A percentile compares a stretch with the other conserved stretches of the same genome.
Conservation (phyloP, 2,329 filamentous ascomycete genomes). For the Calycina marina region DNA sequence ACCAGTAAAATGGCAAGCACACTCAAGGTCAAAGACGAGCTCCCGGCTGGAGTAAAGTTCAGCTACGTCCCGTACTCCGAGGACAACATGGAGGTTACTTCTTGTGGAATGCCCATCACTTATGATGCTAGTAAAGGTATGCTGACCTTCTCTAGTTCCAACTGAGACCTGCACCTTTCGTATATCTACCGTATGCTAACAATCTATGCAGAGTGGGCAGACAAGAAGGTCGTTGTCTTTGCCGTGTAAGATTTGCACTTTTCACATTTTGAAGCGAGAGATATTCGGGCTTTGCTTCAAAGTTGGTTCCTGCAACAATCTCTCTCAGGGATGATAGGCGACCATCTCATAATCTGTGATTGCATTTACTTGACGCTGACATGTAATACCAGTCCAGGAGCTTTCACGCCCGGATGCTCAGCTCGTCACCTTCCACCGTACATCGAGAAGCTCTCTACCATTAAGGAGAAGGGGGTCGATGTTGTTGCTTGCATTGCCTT, state of each 20-base stretch:
- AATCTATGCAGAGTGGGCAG: conserved; percentile 36
- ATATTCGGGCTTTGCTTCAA: no score
- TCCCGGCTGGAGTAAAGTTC: conserved; percentile 72
- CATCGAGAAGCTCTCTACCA: conserved; percentile 42
- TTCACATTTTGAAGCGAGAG: no score
- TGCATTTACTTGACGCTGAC: no score
- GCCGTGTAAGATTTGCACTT: no score
- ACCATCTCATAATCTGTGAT: no score
- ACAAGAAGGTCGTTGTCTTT: conserved; percentile 60
- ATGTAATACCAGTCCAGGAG: no score
- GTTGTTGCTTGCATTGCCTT: conserved; percentile 50
- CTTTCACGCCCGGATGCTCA: conserved; percentile 58
- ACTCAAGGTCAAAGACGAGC: conserved; percentile 57
- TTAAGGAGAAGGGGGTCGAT: conserved; percentile 54
- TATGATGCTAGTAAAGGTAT: conserved; percentile 66
- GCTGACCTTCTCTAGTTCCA: no score
- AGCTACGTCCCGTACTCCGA: conserved; percentile 66
- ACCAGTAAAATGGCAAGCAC: conserved; percentile 15
- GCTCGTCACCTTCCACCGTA: conserved; percentile 54
- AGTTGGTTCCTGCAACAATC: no score
- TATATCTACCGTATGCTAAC: neutral
- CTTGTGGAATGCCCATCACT: conserved; percentile 63
- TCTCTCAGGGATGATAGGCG: no score
- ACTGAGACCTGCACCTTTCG: no score
- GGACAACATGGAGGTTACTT: conserved; percentile 52